Evolutionary conservation across 1,139 yeast genomes (phyloP).

Genomic region (Meyerozyma elateridarum): DNA sequence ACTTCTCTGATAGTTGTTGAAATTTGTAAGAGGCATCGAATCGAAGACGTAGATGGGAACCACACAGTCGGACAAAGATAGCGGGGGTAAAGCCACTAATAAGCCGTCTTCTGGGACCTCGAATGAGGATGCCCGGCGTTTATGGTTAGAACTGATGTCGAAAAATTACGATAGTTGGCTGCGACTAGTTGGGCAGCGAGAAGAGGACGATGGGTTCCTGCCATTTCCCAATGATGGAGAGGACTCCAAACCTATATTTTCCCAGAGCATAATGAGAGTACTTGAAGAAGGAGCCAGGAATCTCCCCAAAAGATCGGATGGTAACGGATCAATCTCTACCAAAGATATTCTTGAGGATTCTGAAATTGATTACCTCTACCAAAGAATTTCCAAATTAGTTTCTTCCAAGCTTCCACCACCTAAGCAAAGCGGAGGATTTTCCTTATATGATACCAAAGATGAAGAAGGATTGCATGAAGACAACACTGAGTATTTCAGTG

Average conservation of each 20-base stretch:
- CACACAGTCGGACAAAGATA: no score
- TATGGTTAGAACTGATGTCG: constrained; percentile 33
- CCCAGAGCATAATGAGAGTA: constrained; percentile 29
- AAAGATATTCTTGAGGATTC: constrained; percentile 23
- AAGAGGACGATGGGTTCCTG: constrained; percentile 24
- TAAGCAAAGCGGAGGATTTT: constrained; percentile 25
- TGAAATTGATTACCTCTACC: constrained; percentile 31
- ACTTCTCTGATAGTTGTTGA: no score
- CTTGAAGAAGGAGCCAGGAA: constrained; percentile 25
- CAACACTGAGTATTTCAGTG: constrained; percentile 20
- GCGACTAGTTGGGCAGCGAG: constrained; percentile 26
- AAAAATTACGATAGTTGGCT: constrained; percentile 39
- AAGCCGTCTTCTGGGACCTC: no score
- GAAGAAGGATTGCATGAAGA: constrained; percentile 39
- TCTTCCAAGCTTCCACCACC: constrained; percentile 8
- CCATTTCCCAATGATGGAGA: constrained; percentile 25
- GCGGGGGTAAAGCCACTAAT: no score
- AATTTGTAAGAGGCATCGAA: no score
- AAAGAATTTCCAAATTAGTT: constrained; percentile 25
- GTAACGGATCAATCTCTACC: constrained; percentile 2
- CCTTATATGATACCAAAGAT: constrained; percentile 37
- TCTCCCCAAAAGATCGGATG: constrained; percentile 8
- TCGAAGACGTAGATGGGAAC: no score
- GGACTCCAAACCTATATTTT: constrained; percentile 22
- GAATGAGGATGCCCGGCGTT: no score